phyloP scores from a whole-genome alignment of 352 stramenopile genomes.

The Plasmopara muralis region DNA sequence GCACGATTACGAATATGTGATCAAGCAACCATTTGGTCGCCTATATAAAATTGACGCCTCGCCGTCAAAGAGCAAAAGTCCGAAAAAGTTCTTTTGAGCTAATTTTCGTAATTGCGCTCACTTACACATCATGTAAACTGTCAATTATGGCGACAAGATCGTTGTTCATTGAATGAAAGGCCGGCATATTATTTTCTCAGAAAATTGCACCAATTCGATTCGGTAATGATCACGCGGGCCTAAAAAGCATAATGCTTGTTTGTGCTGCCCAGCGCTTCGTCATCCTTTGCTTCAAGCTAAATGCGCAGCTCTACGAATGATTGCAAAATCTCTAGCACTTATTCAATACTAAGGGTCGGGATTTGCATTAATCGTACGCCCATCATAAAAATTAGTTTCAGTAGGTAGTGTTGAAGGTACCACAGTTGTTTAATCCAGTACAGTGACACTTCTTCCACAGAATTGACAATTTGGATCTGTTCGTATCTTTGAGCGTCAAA shows the following conservation, averaged over 20 bases:
- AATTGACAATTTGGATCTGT: constrained; percentile 33
- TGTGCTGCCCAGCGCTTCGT: background rate
- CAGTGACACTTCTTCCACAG: constrained; percentile 13
- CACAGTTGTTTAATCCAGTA: background rate
- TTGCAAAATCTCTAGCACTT: constrained; percentile 32
- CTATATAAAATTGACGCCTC: constrained; percentile 60
- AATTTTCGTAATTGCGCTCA: background rate
- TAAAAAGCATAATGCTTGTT: constrained; percentile 38
- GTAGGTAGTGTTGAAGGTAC: constrained; percentile 5
- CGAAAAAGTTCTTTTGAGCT: background rate
- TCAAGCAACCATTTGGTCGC: constrained; percentile 53
- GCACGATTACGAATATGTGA: constrained; percentile 31
- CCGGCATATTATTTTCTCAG: constrained; percentile 61
- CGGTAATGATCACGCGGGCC: constrained; percentile 52
- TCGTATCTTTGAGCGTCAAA: constrained; percentile 59
- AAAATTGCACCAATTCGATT: constrained; percentile 75
- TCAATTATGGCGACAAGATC: constrained; percentile 14
- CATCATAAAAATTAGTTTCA: constrained; percentile 13
- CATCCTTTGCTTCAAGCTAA: background rate
- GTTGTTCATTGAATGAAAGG: constrained; percentile 34
- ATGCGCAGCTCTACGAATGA: constrained; percentile 14
- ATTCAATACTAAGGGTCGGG: constrained; percentile 30
- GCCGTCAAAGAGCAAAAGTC: constrained; percentile 69
- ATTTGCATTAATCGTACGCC: constrained; percentile 2
- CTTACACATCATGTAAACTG: constrained; percentile 8